Conservation (phyloP, 805 yeast species). For the Zygotorulaspora sp. region DNA sequence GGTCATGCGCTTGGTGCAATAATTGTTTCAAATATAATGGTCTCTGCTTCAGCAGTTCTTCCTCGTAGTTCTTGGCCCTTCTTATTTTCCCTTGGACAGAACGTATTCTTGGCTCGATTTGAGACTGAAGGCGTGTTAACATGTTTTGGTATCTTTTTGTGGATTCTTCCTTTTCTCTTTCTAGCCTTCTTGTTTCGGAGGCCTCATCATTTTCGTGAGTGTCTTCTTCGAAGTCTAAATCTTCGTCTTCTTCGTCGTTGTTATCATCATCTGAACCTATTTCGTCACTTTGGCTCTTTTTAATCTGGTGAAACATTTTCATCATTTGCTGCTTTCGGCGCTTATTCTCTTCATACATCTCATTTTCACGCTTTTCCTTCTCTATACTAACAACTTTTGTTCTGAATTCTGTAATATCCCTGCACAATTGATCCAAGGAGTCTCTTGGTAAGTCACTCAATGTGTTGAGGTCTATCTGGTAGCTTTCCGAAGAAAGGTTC, state of each 20-base stretch:
- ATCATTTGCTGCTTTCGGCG: slow-evolving; percentile 26
- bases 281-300: slow-evolving; percentile 15
- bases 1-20: slow-evolving; percentile 21
- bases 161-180: slow-evolving; percentile 14
- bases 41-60: slow-evolving; percentile 13
- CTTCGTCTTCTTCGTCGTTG: slow-evolving; percentile 14
- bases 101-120: slow-evolving; percentile 21
- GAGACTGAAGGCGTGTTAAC: slow-evolving; percentile 13
- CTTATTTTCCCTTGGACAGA: slow-evolving; percentile 14
- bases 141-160: slow-evolving; percentile 17
- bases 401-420: slow-evolving; percentile 52
- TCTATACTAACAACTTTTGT: slow-evolving; percentile 51
- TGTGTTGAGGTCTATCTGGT: slow-evolving; percentile 28
- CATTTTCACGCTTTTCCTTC: slow-evolving; percentile 45
- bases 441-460: slow-evolving; percentile 31
- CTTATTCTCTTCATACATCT: slow-evolving; percentile 30
- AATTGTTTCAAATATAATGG: slow-evolving; percentile 25
- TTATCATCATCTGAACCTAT: slow-evolving; percentile 6
- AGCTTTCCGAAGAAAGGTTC: slow-evolving; percentile 14
- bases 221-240: slow-evolving; percentile 14
- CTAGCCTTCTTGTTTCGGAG: slow-evolving; percentile 16
- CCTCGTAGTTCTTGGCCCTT: slow-evolving; percentile 19
- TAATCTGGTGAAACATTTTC: slow-evolving; percentile 28
- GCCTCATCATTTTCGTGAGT: slow-evolving; percentile 13
- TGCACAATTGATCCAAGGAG: slow-evolving; percentile 31